Evolutionary conservation across 768 basidiomycete genomes (phyloP).

Genomic region (Dentipellis sp.): DNA sequence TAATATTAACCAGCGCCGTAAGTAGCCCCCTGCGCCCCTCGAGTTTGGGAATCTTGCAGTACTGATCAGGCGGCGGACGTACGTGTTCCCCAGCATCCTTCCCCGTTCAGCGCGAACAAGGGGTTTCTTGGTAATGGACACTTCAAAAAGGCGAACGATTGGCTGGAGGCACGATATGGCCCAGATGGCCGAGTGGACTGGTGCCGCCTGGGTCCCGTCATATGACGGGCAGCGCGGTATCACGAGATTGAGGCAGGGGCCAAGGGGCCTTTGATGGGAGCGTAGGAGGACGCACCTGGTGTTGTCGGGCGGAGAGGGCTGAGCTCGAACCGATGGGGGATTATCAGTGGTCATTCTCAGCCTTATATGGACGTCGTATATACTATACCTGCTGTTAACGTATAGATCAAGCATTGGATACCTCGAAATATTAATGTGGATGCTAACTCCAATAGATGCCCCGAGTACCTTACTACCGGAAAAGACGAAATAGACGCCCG

Average conservation of each 20-base stretch:
- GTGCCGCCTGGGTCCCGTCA: slow-evolving; percentile 37
- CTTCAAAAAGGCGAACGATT: slow-evolving; percentile 80
- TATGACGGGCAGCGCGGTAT: slow-evolving; percentile 7
- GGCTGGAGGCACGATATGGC: slow-evolving; percentile 78
- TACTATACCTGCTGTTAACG: not conserved
- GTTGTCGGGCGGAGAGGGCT: not conserved
- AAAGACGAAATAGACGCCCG: slow-evolving; percentile 8
- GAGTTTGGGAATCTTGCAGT: not conserved
- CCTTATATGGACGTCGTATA: not conserved
- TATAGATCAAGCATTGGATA: not conserved
- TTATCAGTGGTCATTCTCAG: not conserved
- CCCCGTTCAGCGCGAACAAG: slow-evolving; percentile 64
- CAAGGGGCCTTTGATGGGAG: not conserved
- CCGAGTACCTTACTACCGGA: slow-evolving; percentile 8
- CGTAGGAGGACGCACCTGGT: not conserved
- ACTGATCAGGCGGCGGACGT: not conserved
- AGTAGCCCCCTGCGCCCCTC: slow-evolving; percentile 20
- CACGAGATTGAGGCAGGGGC: not conserved
- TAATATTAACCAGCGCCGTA: slow-evolving; percentile 70
- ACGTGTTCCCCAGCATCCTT: slow-evolving; percentile 57
- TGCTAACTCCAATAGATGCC: slow-evolving; percentile 3
- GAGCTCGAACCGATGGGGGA: not conserved
- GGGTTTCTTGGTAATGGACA: slow-evolving; percentile 89
- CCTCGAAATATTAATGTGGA: slow-evolving; percentile 2
- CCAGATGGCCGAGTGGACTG: slow-evolving; percentile 62